Percentiles rank a stretch among this genome's conserved stretches.
Conservation (phyloP, 495 filamentous ascomycete species). For the Opeltia flavorubescens region DNA sequence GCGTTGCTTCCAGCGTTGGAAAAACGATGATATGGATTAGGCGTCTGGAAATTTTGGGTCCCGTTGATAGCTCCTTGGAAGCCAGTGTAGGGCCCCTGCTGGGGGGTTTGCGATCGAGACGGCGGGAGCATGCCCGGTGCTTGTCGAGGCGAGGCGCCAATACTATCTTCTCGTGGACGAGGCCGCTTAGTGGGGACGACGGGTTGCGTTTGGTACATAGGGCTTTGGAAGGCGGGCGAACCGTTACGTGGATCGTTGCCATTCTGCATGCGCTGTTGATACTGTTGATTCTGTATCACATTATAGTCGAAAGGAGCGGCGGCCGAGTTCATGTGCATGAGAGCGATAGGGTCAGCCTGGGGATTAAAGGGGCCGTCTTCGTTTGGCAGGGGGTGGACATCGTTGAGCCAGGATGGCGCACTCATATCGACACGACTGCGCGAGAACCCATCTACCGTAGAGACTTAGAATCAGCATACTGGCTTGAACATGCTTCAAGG, state of each 20-base stretch:
- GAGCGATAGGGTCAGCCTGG: conserved; percentile 38
- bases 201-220: conserved; percentile 64
- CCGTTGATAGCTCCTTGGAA: conserved; percentile 47
- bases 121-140: conserved; percentile 57
- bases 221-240: conserved; percentile 59
- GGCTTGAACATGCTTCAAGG: too few species aligned
- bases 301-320: conserved; percentile 40
- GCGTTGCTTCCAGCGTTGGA: conserved; percentile 68
- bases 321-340: conserved; percentile 32
- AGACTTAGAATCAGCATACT: not conserved
- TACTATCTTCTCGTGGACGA: conserved; percentile 67
- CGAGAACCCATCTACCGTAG: conserved; percentile 44
- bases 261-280: conserved; percentile 65
- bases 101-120: conserved; percentile 87
- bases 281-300: conserved; percentile 33
- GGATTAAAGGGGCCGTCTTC: conserved; percentile 64
- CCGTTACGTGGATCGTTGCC: conserved; percentile 59
- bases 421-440: conserved; percentile 52
- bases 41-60: conserved; percentile 36
- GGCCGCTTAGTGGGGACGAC: conserved; percentile 81
- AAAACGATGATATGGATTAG: conserved; percentile 66
- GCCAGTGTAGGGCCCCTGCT: conserved; percentile 52
- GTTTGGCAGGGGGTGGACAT: conserved; percentile 53
- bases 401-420: conserved; percentile 56
- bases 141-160: conserved; percentile 69